Evolutionary conservation across 1,284 basidiomycete species (phyloP).

Genomic region (Rhodotorula sp.): DNA sequence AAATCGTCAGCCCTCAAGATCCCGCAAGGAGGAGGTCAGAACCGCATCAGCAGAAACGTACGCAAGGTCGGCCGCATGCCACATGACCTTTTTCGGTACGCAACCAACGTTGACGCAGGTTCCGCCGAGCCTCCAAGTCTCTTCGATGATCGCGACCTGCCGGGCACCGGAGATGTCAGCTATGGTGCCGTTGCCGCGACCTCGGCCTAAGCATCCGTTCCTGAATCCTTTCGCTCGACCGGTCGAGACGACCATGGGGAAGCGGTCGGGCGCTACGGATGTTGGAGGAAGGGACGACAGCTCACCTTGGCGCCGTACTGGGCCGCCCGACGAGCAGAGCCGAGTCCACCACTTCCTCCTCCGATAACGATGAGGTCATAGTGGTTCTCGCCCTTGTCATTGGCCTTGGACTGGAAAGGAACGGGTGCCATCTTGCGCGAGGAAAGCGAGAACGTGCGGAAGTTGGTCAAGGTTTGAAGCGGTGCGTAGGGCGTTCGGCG

Average conservation of each 20-base stretch:
- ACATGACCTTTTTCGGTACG: conserved; percentile 69
- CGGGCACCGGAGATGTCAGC: neutral
- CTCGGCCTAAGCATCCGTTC: neutral
- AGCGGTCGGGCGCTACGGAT: neutral
- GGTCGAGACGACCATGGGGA: too few species aligned
- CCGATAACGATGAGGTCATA: conserved; percentile 69
- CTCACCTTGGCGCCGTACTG: conserved; percentile 80
- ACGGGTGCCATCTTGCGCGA: conserved; percentile 40
- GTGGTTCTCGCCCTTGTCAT: conserved; percentile 67
- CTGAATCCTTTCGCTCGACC: too few species aligned
- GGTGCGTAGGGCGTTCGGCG: neutral
- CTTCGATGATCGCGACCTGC: conserved; percentile 68
- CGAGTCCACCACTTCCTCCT: conserved; percentile 79
- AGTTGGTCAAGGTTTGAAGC: neutral
- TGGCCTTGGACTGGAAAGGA: conserved; percentile 44
- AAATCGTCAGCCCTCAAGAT: too few species aligned
- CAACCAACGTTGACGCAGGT: conserved; percentile 88
- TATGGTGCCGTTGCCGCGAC: too few species aligned
- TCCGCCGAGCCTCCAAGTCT: conserved; percentile 73
- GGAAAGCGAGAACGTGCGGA: conserved; percentile 8
- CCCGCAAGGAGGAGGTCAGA: neutral
- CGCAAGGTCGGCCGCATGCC: conserved; percentile 90
- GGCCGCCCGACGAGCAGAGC: conserved; percentile 78
- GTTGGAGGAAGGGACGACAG: too few species aligned
- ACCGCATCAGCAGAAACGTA: neutral